phyloP scores from a whole-genome alignment of 805 yeast genomes.

The Naumovozyma baii region DNA sequence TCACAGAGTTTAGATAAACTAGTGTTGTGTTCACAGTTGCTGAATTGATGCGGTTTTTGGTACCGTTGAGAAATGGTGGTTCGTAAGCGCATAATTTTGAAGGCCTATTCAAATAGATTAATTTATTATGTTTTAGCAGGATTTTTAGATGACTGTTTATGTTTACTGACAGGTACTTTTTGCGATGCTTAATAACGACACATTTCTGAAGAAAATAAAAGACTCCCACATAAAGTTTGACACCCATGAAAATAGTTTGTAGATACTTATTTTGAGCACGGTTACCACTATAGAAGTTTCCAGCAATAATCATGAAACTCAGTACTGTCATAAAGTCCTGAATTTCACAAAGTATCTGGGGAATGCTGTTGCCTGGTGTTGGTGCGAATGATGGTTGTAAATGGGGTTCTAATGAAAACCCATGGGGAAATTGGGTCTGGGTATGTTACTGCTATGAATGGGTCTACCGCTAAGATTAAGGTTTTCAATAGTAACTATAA shows the following conservation, averaged over 20 bases:
- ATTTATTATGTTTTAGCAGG: no score
- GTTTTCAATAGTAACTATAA: conserved; percentile 35
- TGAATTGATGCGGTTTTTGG: no score
- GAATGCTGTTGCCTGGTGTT: conserved; percentile 73
- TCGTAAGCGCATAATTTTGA: no score
- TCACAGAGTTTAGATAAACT: no score
- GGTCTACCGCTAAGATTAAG: conserved; percentile 58
- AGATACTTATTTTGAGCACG: conserved; percentile 61
- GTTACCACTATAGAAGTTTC: conserved; percentile 50
- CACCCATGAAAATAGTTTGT: conserved; percentile 86
- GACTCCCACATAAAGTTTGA: conserved; percentile 77
- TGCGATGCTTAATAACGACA: conserved; percentile 60
- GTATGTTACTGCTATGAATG: conserved; percentile 62
- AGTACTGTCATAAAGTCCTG: no score
- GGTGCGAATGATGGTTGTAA: conserved; percentile 64
- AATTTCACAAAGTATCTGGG: conserved; percentile 80
- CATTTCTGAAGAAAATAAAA: conserved; percentile 46
- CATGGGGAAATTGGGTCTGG: conserved; percentile 86
- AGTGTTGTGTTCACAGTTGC: no score
- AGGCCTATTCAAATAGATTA: no score
- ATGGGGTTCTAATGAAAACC: conserved; percentile 67
- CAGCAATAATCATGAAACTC: no score
- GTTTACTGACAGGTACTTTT: conserved; percentile 61
- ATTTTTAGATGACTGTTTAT: no score
- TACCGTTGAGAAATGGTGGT: no score